Base-by-base conservation (phyloP, 768 basidiomycete genomes). In the Glaciozyma martinii region DNA sequence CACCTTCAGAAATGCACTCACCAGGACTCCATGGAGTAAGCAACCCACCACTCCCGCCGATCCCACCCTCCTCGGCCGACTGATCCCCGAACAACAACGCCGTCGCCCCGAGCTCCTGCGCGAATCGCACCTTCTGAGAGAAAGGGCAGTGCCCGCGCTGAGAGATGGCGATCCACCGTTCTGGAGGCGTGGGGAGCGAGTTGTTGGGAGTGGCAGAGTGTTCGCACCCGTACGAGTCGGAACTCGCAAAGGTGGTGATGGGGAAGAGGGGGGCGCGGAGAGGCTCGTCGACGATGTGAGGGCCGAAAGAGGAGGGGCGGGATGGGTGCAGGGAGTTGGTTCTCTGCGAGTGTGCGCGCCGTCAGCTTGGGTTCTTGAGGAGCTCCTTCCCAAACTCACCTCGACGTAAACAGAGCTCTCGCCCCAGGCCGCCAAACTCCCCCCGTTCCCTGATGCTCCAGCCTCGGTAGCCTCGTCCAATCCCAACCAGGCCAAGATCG, bases 81-180 rank as follows among this genome's bases (percentile, higher is more conserved):
- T 85, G 81, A 43, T 93, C 93, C 44, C 93, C 94, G 12, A 98
- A 89, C n/a, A 98, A 85, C 54, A 95, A 86, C 6, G 86, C 94
- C 71, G 80, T 83, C 8, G 93, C 92, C 15, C 92, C 92, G 27
- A 89, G 78, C 52, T 74, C 70, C 73, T 79, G 79, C 4, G 80
- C 87, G 71, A 85, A 83, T 56, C 86, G 78, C 32, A 80, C 89
- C 80, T 98, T 98, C 72, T 85, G 86, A 16, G 89, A 86, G 74
- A 98, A 98, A 64, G 90, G 85, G 76, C 94, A 98, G 59, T 84
- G 78, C 2, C 93, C 93, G 47, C 94, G 80, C 76, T 94, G 87
- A 0, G 95, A 86, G 57, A 97, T 81, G 0, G 90, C 94, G 75
- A 97, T 89, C 87, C 90, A 93, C 15, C 84, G 79, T 62, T 90